Percentiles rank a stretch among this genome's conserved stretches.
phyloP scores from a whole-genome alignment of 306 rosid species.

The Sophora flavescens region DNA sequence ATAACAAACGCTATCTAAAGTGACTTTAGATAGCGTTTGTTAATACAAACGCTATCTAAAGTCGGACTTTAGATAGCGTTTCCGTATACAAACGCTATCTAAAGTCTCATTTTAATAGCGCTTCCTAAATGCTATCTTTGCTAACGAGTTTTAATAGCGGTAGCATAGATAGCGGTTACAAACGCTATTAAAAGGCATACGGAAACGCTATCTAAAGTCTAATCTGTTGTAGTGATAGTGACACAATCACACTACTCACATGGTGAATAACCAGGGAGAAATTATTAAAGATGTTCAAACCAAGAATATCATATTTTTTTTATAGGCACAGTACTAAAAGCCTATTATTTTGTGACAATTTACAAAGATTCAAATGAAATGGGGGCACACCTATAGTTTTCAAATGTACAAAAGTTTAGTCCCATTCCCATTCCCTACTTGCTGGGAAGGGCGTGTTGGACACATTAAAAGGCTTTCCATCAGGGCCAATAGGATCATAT shows the following conservation, averaged over 20 bases:
- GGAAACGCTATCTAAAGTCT: no score
- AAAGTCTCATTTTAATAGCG: no score
- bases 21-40: no score
- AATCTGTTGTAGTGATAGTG: no score
- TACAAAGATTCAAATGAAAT: constrained; percentile 2
- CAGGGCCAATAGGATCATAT: constrained; percentile 43
- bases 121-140: no score
- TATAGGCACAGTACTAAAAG: constrained; percentile 13
- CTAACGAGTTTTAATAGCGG: no score
- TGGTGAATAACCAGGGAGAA: constrained; percentile 14
- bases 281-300: neutral
- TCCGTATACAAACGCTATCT: no score
- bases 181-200: no score
- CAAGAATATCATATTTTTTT: neutral
- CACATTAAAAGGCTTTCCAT: constrained; percentile 49
- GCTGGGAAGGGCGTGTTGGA: neutral
- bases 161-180: no score
- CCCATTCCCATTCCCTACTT: constrained; percentile 42
- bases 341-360: constrained; percentile 10
- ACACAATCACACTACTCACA: neutral
- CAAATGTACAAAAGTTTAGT: constrained; percentile 6
- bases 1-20: no score
- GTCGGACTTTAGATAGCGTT: no score
- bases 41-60: no score
- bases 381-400: neutral